Percentiles rank a stretch among this genome's conserved stretches.
Evolutionary conservation across 2,329 filamentous ascomycete species (phyloP).

Genomic region (Talaromyces marneffei): DNA sequence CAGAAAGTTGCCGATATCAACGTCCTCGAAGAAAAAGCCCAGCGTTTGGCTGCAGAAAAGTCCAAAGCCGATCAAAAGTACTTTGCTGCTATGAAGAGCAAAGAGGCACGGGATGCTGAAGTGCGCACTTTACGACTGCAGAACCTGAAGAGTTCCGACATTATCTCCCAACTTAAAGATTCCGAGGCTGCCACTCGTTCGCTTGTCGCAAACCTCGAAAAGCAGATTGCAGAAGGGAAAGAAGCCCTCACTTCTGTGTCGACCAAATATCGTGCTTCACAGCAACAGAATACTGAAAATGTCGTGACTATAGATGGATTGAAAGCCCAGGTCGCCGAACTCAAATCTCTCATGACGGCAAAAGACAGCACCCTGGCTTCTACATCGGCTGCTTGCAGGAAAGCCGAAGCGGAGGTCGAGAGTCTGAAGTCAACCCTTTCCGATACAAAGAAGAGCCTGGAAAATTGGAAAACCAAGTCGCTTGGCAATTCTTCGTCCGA

Average conservation of each 20-base stretch:
- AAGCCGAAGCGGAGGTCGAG: slow-evolving; percentile 67
- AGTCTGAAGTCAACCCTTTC: slow-evolving; percentile 71
- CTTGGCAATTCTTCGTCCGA: slow-evolving; percentile 74
- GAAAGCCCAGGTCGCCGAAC: slow-evolving; percentile 67
- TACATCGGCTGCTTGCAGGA: slow-evolving; percentile 57
- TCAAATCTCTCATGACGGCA: slow-evolving; percentile 66
- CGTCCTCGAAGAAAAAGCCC: slow-evolving; percentile 70
- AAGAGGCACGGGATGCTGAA: slow-evolving; percentile 76
- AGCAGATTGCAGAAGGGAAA: slow-evolving; percentile 77
- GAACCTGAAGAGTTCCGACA: slow-evolving; percentile 84
- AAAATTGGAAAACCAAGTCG: slow-evolving; percentile 78
- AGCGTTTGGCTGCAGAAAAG: slow-evolving; percentile 76
- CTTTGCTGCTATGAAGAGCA: slow-evolving; percentile 90
- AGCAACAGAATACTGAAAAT: slow-evolving; percentile 65
- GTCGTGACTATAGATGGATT: slow-evolving; percentile 64
- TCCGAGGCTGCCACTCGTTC: slow-evolving; percentile 71
- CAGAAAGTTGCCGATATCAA: slow-evolving; percentile 79
- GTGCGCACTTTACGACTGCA: slow-evolving; percentile 73
- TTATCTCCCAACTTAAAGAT: slow-evolving; percentile 89
- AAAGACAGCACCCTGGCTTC: slow-evolving; percentile 66
- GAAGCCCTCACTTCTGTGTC: slow-evolving; percentile 68
- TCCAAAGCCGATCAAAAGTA: slow-evolving; percentile 97
- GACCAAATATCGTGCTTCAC: slow-evolving; percentile 67
- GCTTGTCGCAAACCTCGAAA: slow-evolving; percentile 78
- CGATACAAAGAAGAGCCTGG: slow-evolving; percentile 73